A percentile compares a stretch with the other conserved stretches of the same genome.
Evolutionary conservation across 148 eudicot genomes (phyloP).

Genomic region (Euryodendron excelsum): DNA sequence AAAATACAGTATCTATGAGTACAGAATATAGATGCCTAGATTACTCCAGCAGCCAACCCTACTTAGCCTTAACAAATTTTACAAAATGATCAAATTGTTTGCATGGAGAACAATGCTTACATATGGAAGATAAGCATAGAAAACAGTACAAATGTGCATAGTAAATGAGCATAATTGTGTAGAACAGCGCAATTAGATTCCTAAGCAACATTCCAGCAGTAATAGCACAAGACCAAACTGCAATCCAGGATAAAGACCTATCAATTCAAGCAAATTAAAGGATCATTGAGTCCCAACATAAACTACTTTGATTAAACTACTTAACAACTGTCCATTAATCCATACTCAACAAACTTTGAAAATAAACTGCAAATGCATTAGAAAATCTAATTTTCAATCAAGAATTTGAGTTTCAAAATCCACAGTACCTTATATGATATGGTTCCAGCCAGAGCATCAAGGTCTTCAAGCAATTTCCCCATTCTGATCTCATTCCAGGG

Average conservation of each 20-base stretch:
- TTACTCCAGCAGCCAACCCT: background rate
- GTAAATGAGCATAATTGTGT: background rate
- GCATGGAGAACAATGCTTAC: background rate
- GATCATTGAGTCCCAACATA: background rate
- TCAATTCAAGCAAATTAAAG: background rate
- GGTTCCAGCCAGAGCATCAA: constrained; percentile 95
- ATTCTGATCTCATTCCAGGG: constrained; percentile 86
- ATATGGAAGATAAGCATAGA: background rate
- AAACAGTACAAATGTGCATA: background rate
- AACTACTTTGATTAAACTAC: background rate
- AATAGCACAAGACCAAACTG: background rate
- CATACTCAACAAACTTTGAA: background rate
- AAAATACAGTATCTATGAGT: background rate
- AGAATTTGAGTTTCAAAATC: background rate
- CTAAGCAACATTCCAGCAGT: background rate
- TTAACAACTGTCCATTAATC: background rate
- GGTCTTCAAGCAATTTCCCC: constrained; percentile 92
- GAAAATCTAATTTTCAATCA: background rate
- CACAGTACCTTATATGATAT: constrained; percentile 68
- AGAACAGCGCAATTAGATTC: background rate
- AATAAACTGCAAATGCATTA: background rate
- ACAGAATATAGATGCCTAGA: no score
- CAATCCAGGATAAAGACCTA: background rate
- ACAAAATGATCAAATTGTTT: no score
- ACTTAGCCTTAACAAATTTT: background rate